phyloP scores from a whole-genome alignment of 371 early-diverging fungal species.

The Blyttiomyces sp. region DNA sequence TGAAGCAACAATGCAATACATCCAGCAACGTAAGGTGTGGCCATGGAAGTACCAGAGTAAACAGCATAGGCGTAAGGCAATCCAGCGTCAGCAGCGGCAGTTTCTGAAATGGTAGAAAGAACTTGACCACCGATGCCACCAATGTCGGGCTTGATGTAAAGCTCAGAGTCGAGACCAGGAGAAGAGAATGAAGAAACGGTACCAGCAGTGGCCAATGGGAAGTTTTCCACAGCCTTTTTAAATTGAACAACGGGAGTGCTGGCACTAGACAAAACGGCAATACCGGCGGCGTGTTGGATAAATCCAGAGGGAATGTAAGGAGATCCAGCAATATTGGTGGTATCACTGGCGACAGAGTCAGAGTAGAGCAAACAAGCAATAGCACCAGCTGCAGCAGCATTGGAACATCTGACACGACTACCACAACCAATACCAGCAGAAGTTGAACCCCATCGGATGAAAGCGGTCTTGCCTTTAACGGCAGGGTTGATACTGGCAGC shows the following conservation, averaged over 20 bases:
- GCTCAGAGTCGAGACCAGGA: conserved; percentile 16
- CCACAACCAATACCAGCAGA: conserved; percentile 6
- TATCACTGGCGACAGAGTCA: background rate
- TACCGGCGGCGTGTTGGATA: conserved; percentile 9
- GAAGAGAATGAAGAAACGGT: conserved; percentile 46
- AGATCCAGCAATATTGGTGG: background rate
- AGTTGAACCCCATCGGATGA: conserved; percentile 7
- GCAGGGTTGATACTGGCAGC: background rate
- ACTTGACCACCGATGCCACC: conserved; percentile 29
- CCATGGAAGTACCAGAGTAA: conserved; percentile 51
- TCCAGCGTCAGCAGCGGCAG: background rate
- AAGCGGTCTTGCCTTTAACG: conserved; percentile 12
- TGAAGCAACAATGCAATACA: conserved; percentile 25
- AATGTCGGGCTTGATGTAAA: conserved; percentile 29
- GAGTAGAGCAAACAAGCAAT: conserved; percentile 31
- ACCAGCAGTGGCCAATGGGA: conserved; percentile 29
- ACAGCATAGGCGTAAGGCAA: conserved; percentile 10
- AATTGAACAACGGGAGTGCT: no score
- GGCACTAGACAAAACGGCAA: conserved; percentile 17
- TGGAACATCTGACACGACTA: conserved; percentile 6
- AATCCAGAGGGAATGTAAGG: conserved; percentile 8
- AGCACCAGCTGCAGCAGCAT: conserved; percentile 27
- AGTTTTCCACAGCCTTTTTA: no score
- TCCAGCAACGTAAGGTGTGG: conserved; percentile 40
- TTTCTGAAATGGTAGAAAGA: conserved; percentile 16